These are phyloP conservation scores for Luvunga scandens DNA, from an alignment of 345 rosid genomes.

Conservation along the genomic window DNA sequence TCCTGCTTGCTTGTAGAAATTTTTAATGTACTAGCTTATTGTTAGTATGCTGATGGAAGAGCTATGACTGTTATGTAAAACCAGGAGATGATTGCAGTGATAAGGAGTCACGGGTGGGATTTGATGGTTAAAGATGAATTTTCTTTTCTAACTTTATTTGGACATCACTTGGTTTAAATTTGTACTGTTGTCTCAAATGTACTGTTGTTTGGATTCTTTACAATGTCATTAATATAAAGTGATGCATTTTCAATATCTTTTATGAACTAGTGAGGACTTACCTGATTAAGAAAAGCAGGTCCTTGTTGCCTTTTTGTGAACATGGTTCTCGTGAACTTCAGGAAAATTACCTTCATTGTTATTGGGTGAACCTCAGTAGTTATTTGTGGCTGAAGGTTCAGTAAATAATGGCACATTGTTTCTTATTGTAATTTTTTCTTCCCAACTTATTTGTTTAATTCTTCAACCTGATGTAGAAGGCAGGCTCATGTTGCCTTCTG, in stretches of 20 bases:
- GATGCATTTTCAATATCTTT: no score
- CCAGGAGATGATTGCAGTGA: no score
- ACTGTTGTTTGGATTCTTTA: no score
- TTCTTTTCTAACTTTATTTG: no score
- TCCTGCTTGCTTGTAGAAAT: neutral
- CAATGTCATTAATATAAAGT: no score
- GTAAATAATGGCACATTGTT: slow-evolving; percentile 44
- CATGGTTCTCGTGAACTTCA: slow-evolving; percentile 24
- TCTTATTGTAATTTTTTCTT: no score
- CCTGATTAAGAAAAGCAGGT: slow-evolving; percentile 42
- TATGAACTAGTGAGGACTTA: neutral
- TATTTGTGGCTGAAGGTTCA: slow-evolving; percentile 41
- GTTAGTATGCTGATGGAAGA: neutral
- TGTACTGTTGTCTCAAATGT: no score
- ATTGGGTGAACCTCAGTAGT: slow-evolving; percentile 54
- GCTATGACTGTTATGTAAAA: no score
- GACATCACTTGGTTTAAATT: neutral
- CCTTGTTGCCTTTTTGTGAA: slow-evolving; percentile 30
- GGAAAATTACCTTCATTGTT: slow-evolving; percentile 44
- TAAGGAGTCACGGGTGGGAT: neutral
- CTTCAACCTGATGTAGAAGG: slow-evolving; percentile 36
- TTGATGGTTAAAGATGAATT: neutral
- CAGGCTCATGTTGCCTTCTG: slow-evolving; percentile 30
- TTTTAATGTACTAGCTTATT: neutral
- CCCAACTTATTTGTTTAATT: neutral